Evolutionary conservation across 148 eudicot species (phyloP), one percentile per base, ranked within the genome.

Genomic region (Fagopyrum homotropicum): DNA sequence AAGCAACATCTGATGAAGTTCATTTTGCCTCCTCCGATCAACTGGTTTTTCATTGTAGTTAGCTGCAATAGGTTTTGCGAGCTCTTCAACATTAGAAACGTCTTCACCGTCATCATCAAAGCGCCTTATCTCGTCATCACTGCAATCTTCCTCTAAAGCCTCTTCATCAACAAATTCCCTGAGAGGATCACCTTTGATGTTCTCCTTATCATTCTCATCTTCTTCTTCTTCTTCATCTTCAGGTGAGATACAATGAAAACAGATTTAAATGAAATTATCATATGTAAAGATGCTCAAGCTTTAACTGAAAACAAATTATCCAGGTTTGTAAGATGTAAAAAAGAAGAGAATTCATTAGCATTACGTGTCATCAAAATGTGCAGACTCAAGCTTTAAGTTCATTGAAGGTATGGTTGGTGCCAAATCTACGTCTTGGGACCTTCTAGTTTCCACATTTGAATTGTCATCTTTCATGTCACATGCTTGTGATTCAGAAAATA

Each of bases 1-100:
- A 83, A 90, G 88, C 98, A 96, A 95, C 84, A 81, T 86, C 80
- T 90, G 96, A 84, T 95, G 97, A 78, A 89, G 89, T 76, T 88
- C 91, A 83, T 88, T 81, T 72, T 90, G 88, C 73, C 72, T 90
- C 75, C 86, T 90, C 26, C 60, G 80, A 76, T 95, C 98, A 79
- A 75, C 76, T 80, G 87, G 81, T 75, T 86, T 87, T 77, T 92
- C 98, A 81, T 83, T 79, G 78, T 76, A 89, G 59, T 82, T 87
- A 45, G 97, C 82, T 48, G 84, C 93, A 76, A 95, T 92, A 72
- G 89, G 78, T 79, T 90, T 93, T 78, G 85, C 79, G 64, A 89
- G 77, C 73, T 92, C 97, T 70, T 89, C 91, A 57, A 75, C 74
- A 81, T 90, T 92, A 69, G 84, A 88, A 75, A 75, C 88, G 47